Percentiles rank a stretch among this genome's conserved stretches.
phyloP scores from a whole-genome alignment of 192 early-diverging fungal genomes.

The Linnemannia zychae region DNA sequence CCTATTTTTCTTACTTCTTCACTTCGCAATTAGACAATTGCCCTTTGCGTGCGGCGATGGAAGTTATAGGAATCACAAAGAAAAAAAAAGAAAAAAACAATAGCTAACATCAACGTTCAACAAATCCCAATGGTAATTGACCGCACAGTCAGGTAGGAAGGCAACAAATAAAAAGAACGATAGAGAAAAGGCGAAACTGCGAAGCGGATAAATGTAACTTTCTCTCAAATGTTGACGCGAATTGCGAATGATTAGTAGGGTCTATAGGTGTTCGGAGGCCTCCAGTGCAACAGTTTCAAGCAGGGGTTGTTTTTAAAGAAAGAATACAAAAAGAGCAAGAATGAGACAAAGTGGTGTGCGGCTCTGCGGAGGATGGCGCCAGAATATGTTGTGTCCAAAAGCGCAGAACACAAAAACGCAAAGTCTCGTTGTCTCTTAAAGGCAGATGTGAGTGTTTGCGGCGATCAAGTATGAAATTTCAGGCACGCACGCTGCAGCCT shows the following conservation, averaged over 20 bases:
- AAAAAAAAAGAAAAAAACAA: neutral
- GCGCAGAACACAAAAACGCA: neutral
- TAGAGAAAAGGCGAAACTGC: neutral
- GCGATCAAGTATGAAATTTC: neutral
- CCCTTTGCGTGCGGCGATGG: neutral
- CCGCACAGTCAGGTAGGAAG: neutral
- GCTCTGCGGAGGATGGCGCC: neutral
- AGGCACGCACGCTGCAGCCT: neutral
- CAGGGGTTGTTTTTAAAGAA: too few relatives aligned
- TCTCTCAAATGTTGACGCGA: neutral
- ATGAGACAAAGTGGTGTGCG: neutral
- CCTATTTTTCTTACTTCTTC: neutral
- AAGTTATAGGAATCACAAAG: neutral
- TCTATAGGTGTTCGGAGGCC: too few relatives aligned
- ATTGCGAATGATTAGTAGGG: neutral
- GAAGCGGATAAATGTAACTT: neutral
- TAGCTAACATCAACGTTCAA: neutral
- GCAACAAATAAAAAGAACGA: neutral
- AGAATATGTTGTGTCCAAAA: neutral
- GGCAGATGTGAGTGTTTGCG: neutral
- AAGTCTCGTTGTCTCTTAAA: neutral
- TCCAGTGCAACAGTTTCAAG: too few relatives aligned
- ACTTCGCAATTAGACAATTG: neutral
- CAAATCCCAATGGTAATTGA: neutral
- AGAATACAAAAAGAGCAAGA: neutral